phyloP scores from a whole-genome alignment of 495 filamentous ascomycete genomes.

The Penicillium ochrochloron region DNA sequence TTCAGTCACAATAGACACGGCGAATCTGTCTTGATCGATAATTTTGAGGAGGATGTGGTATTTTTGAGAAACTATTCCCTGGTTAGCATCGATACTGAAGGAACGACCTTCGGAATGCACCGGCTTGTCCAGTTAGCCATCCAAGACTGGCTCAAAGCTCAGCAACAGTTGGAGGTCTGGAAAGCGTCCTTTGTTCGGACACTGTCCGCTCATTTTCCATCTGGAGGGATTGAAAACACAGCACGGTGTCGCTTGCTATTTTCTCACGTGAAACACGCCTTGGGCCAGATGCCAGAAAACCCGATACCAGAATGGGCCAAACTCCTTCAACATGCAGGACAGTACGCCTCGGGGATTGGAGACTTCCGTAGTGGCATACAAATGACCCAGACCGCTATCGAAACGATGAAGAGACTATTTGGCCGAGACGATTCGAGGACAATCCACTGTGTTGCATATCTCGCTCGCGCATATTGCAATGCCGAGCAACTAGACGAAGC shows the following conservation, averaged over 20 bases:
- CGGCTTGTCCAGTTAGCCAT: constrained; percentile 51
- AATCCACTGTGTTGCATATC: neutral
- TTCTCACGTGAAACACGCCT: constrained; percentile 31
- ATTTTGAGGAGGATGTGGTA: constrained; percentile 15
- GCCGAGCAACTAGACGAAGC: constrained; percentile 7
- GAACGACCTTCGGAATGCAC: constrained; percentile 50
- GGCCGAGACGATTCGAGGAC: constrained; percentile 7
- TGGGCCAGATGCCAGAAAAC: constrained; percentile 16
- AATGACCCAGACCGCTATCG: constrained; percentile 4
- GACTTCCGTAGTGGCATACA: neutral
- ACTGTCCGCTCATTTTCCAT: constrained; percentile 45
- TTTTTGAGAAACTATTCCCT: constrained; percentile 33
- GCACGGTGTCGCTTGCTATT: constrained; percentile 31
- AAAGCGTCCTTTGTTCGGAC: constrained; percentile 41
- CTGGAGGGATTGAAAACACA: constrained; percentile 36
- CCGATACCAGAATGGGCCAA: constrained; percentile 7
- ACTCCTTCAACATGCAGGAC: constrained; percentile 10
- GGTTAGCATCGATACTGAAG: constrained; percentile 25
- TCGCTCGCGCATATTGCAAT: neutral
- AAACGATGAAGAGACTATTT: constrained; percentile 3
- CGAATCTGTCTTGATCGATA: neutral
- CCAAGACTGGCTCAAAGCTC: constrained; percentile 45
- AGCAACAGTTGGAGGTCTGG: constrained; percentile 43
- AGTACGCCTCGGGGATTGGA: neutral
- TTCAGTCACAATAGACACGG: neutral